Base-by-base conservation (phyloP, 352 stramenopile species). In the Achlya hypogyna region DNA sequence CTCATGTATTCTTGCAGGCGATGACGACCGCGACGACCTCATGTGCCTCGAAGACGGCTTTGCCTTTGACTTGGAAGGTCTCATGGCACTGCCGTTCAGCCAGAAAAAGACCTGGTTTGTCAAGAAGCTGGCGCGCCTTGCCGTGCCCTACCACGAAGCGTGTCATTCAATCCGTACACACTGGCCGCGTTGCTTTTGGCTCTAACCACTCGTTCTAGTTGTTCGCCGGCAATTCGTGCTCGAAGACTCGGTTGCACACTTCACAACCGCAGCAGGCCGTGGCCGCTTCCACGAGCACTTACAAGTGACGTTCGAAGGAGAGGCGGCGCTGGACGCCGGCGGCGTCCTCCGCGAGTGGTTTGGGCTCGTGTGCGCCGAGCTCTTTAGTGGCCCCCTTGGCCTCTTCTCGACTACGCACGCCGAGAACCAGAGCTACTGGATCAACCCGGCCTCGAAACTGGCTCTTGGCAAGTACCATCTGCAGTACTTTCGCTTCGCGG, bases 401-500 rank as follows among this genome's bases (percentile, higher is more conserved):
- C 73, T 93, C 12, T 93, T 93, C 42, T 62, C 75, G 42, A 81
- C 80, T 4, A 92, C 85, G 2, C 81, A 91, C 43, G 82, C 82
- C 4, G 79, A 93, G 52, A 80, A 88, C 68, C 78, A 82, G 20
- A 87, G 80, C 60, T 93, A 93, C 65, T 93, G 85, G 85, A 92
- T 93, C 66, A 90, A 90, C 49, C 75, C 82, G 0, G 69, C 75
- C 16, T 84, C 79, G 0, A 42, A 27, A 25, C 29, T 60, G 1
- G 31, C 42, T 10, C 40, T 67, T 32, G 69, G 78, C 27, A 72
- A 86, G 14, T 76, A 76, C 53, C 77, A 88, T 52, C 66, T 99
- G 51, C 79, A 89, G 64, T 99, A 98, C 75, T 99, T 98, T 74
- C 92, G 91, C 23, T 97, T 98, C 45, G 88, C 92, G 20, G 93